These are phyloP conservation scores for Clavariopsis aquatica DNA, from an alignment of 495 filamentous ascomycete species.

Conservation along the genomic window DNA sequence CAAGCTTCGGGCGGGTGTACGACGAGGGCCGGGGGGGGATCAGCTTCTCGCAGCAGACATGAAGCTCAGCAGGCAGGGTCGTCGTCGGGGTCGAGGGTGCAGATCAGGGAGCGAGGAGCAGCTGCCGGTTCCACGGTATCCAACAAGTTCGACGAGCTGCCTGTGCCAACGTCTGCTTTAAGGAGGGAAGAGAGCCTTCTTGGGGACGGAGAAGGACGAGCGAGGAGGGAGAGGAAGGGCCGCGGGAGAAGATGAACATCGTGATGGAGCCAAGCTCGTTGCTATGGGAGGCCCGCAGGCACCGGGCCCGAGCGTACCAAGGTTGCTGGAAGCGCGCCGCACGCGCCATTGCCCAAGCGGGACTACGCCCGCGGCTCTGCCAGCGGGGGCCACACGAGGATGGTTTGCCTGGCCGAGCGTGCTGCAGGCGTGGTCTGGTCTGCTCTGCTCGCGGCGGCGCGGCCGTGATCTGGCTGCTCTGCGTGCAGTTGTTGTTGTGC, in stretches of 20 bases:
- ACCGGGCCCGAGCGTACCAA: too few relatives aligned
- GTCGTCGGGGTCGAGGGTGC: neutral
- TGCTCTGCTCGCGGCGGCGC: too few relatives aligned
- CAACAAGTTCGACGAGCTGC: slow-evolving; percentile 24
- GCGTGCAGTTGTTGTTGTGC: too few relatives aligned
- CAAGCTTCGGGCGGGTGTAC: slow-evolving; percentile 22
- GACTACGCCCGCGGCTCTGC: slow-evolving; percentile 31
- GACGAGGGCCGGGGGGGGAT: slow-evolving; percentile 23
- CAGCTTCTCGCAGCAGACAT: slow-evolving; percentile 34
- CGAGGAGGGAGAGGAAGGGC: slow-evolving; percentile 17
- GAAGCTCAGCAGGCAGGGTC: slow-evolving; percentile 23
- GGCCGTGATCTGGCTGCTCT: too few relatives aligned
- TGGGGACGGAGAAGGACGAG: slow-evolving; percentile 39
- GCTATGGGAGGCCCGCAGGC: too few relatives aligned
- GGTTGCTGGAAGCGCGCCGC: slow-evolving; percentile 1
- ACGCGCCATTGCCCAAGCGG: slow-evolving; percentile 15
- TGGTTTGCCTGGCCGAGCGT: slow-evolving; percentile 8
- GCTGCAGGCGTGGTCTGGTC: too few relatives aligned
- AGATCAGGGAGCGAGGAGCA: slow-evolving; percentile 17
- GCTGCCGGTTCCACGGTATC: slow-evolving; percentile 16
- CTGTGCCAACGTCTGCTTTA: slow-evolving; percentile 7
- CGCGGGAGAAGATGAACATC: slow-evolving; percentile 25
- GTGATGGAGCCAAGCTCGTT: too few relatives aligned
- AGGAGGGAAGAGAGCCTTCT: slow-evolving; percentile 32
- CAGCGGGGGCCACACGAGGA: slow-evolving; percentile 5